Evolutionary conservation across 2,329 filamentous ascomycete genomes (phyloP).

Genomic region (Capronia coronata): DNA sequence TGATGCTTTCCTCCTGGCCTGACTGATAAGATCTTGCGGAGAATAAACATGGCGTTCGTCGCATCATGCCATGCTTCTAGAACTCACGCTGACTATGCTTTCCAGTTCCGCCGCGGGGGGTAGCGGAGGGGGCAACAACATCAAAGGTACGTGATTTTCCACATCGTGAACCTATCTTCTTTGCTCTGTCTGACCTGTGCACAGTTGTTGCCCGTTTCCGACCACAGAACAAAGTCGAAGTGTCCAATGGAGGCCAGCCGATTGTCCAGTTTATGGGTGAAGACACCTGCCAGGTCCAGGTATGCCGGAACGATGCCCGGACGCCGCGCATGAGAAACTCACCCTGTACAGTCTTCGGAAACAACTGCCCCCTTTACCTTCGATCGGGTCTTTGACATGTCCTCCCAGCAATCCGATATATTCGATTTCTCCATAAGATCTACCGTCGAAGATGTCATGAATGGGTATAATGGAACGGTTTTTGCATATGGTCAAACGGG

Average conservation of each 20-base stretch:
- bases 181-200: slow-evolving; percentile 26
- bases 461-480: slow-evolving; percentile 98
- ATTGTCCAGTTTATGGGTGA: slow-evolving; percentile 84
- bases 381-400: slow-evolving; percentile 95
- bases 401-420: slow-evolving; percentile 81
- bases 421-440: slow-evolving; percentile 96
- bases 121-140: slow-evolving; percentile 41
- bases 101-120: slow-evolving; percentile 30
- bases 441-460: slow-evolving; percentile 95
- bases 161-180: not conserved
- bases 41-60: slow-evolving; percentile 20
- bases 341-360: slow-evolving; percentile 62
- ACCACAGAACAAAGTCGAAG: slow-evolving; percentile 91
- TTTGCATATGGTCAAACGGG: slow-evolving; percentile 98
- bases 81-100: slow-evolving; percentile 6
- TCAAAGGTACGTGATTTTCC: slow-evolving; percentile 45
- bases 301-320: not conserved
- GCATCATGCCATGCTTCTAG: not conserved
- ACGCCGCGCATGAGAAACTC: not conserved
- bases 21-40: slow-evolving; percentile 16
- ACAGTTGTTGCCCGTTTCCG: slow-evolving; percentile 93
- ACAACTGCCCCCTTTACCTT: slow-evolving; percentile 86
- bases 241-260: slow-evolving; percentile 80
- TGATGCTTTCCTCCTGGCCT: slow-evolving; percentile 23
- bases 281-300: slow-evolving; percentile 63